phyloP scores from a whole-genome alignment of 2,329 filamentous ascomycete genomes.

The Talaromyces sp. region DNA sequence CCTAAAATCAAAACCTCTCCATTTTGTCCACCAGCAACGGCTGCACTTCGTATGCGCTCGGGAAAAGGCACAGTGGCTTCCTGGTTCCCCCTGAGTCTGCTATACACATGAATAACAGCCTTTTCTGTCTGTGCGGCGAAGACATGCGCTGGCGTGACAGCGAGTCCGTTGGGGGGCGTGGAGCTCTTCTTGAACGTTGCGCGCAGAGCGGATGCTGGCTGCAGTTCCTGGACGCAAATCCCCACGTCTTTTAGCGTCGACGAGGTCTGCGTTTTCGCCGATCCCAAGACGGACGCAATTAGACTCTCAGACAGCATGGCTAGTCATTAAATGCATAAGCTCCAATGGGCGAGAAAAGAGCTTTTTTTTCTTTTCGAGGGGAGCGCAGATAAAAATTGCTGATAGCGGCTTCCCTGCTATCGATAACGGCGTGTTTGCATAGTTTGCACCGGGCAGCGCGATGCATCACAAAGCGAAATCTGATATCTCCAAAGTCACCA shows the following conservation, averaged over 20 bases:
- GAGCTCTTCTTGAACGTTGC: slow-evolving; percentile 88
- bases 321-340: slow-evolving; percentile 8
- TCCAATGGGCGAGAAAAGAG: not conserved
- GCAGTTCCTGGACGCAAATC: slow-evolving; percentile 78
- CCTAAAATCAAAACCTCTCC: slow-evolving; percentile 65
- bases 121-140: slow-evolving; percentile 91
- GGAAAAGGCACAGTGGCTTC: slow-evolving; percentile 84
- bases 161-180: slow-evolving; percentile 69
- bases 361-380: not conserved
- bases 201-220: slow-evolving; percentile 69
- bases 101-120: slow-evolving; percentile 89
- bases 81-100: slow-evolving; percentile 72
- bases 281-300: slow-evolving; percentile 38
- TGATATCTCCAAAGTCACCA: not conserved
- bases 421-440: slow-evolving; percentile 23
- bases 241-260: slow-evolving; percentile 67
- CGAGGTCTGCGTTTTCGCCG: slow-evolving; percentile 37
- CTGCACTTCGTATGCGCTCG: slow-evolving; percentile 75
- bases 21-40: slow-evolving; percentile 59
- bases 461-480: not conserved
- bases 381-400: slow-evolving; percentile 1
- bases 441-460: slow-evolving; percentile 20
- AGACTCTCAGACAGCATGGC: slow-evolving; percentile 46
- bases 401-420: slow-evolving; percentile 3
- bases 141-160: slow-evolving; percentile 72